Evolutionary conservation across 768 basidiomycete genomes (phyloP), one percentile per base, ranked within the genome.

Genomic region (Podaxis sp.): DNA sequence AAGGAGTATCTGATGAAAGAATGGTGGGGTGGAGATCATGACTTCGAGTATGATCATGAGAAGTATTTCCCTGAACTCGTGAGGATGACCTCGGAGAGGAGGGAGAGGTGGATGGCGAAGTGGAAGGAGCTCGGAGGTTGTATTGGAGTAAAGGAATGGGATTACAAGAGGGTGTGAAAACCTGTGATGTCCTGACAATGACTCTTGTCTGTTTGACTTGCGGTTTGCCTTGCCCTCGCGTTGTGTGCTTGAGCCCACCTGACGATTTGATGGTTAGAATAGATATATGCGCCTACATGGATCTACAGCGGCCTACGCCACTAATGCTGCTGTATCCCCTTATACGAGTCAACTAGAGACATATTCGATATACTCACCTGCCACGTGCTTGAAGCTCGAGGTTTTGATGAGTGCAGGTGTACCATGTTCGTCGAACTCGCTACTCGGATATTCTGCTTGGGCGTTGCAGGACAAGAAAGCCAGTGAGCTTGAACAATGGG

Each of bases 121-220:
- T 96, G 95, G 95, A 78, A 78, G 51, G 73, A 76, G 57, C 76
- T 89, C 22, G 95, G 94, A 2, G 90, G 80, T 1, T 79, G 68
- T 56, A 77, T 94, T 24, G 94, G 94, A 1, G 71, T 88, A 38
- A 87, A 83, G 69, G 94, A 96, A 71, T 92, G 87, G 84, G 88
- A 91, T 24, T 87, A 90, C 67, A 94, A 93, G 72, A 64, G 57
- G 22, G 68, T 9, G 9, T 61, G 15, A 28, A 30, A 49, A 5
- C 4, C 7, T 1, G 39, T 9, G 19, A 12, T 13, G 9, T 9
- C 15, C 44, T 17, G n/a, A 8, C 9, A 4, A 8, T 46, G 44
- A 0, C 44, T 15, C 1, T 7, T 46, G n/a, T 3, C 13, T 28
- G 7, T 24, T 24, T 17, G 19, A 8, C 19, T 26, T 28, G 22